Percentiles rank a stretch among this genome's conserved stretches.
Conservation (phyloP, 2,329 filamentous ascomycete species). For the Aphanoascus verrucosus region DNA sequence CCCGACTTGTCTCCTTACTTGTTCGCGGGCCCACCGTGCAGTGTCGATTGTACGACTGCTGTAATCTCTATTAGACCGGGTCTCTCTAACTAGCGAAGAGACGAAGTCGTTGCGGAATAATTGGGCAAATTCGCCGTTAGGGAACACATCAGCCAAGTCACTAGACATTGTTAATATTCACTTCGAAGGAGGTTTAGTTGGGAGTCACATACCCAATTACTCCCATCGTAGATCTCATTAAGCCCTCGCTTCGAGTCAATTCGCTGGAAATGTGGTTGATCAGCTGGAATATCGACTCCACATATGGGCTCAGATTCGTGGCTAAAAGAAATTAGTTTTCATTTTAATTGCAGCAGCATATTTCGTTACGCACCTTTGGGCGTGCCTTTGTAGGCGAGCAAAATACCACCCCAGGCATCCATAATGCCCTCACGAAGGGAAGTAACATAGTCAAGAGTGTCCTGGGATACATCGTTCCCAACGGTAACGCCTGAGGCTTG, state of each 20-base stretch:
- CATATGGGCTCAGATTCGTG: slow-evolving; percentile 60
- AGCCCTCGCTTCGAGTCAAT: slow-evolving; percentile 75
- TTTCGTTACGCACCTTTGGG: slow-evolving; percentile 27
- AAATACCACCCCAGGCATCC: slow-evolving; percentile 97
- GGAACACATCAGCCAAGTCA: slow-evolving; percentile 89
- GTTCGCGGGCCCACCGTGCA: slow-evolving; percentile 91
- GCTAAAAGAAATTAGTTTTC: slow-evolving; percentile 38
- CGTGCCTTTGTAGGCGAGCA: slow-evolving; percentile 78
- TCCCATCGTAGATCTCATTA: slow-evolving; percentile 92
- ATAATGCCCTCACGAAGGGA: slow-evolving; percentile 95
- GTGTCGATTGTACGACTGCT: slow-evolving; percentile 78
- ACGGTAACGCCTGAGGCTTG: slow-evolving; percentile 78
- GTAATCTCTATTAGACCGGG: slow-evolving; percentile 79
- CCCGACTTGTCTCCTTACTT: slow-evolving; percentile 74
- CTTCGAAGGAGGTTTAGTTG: slow-evolving; percentile 27
- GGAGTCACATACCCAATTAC: slow-evolving; percentile 68
- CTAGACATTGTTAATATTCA: slow-evolving; percentile 36
- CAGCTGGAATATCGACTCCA: slow-evolving; percentile 77
- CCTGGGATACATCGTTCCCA: slow-evolving; percentile 69
- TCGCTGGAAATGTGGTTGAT: slow-evolving; percentile 72
- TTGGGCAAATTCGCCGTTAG: slow-evolving; percentile 71
- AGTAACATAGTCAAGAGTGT: slow-evolving; percentile 94
- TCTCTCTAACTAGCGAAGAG: slow-evolving; percentile 80
- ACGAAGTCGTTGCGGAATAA: slow-evolving; percentile 90
- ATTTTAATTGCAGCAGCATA: background rate